Percentiles rank a stretch among this genome's conserved stretches.
phyloP scores from a whole-genome alignment of 257 asterid species.

The Anisodus acutangulus region DNA sequence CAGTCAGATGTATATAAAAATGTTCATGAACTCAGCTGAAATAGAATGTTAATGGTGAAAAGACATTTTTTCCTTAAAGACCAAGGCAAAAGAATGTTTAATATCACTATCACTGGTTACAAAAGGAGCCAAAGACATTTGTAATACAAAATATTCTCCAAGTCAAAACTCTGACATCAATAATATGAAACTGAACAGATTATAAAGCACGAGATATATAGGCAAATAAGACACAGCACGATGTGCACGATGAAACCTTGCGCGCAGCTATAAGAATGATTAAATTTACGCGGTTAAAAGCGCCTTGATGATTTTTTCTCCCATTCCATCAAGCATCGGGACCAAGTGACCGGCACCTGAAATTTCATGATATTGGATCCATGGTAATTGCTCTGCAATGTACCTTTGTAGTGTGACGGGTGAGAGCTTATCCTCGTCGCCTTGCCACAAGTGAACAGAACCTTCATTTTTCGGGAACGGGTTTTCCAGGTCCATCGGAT shows the following conservation, averaged over 20 bases:
- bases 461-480: slow-evolving; percentile 63
- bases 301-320: slow-evolving; percentile 52
- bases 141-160: background rate
- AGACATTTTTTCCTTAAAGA: no score
- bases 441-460: slow-evolving; percentile 82
- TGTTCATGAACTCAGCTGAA: no score
- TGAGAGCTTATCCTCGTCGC: slow-evolving; percentile 72
- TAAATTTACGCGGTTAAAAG: slow-evolving; percentile 48
- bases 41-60: no score
- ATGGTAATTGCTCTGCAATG: slow-evolving; percentile 65
- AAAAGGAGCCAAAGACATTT: background rate
- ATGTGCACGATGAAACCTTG: background rate
- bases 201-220: background rate
- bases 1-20: no score
- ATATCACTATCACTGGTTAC: background rate
- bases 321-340: slow-evolving; percentile 58
- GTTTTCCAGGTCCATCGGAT: slow-evolving; percentile 67
- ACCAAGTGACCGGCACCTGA: slow-evolving; percentile 80
- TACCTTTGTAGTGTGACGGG: slow-evolving; percentile 70
- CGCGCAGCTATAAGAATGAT: background rate
- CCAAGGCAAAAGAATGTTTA: no score
- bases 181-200: background rate
- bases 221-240: background rate
- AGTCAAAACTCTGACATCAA: slow-evolving; percentile 6
- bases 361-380: slow-evolving; percentile 83